Base-by-base conservation (phyloP, 371 early-diverging fungal genomes). In the Cladochytrium tenue region DNA sequence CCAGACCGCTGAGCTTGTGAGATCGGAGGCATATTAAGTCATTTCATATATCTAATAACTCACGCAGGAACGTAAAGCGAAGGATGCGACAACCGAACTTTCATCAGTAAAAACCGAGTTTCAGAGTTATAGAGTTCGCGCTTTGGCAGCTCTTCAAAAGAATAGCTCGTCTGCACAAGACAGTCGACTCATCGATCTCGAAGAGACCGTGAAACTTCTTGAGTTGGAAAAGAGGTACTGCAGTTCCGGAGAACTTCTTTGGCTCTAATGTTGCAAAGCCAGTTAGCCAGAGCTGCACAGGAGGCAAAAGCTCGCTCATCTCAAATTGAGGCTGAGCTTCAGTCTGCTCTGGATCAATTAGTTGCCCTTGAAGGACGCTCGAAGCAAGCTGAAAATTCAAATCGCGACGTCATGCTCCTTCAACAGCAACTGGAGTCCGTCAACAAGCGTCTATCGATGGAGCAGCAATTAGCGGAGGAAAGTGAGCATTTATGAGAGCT, bases 131-230 rank as follows among this genome's bases (percentile, higher is more conserved):
- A 75, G 72, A 51, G 62, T 69, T 1, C 58, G 63, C 20, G 76
- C 76, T 7, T 62, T 62, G n/a, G 68, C 65, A 0, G 76, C 76
- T 3, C 68, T 75, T n/a, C 74, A 73, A 50, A 68, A 71, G 58
- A 65, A 63, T 7, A 43, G 30, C 0, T 4, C 34, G 5, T 26
- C 30, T 10, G 53, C 60, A 1, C 34, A 53, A n/a, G 76, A 70
- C 30, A 32, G 59, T 5, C 51, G 62, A 28, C 30, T 69, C 17
- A 50, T 32, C 7, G 69, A 73, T 25, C 36, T 73, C 28, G 67
- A 73, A 55, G 66, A 60, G 32, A n/a, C 32, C 4, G 61, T 60
- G 32, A 35, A 50, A 15, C 20, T 56, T 3, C 30, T 70, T 2
- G 27, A 34, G 43, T 43, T 57, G 15, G 71, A 70, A 34, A 70